A percentile compares a stretch with the other conserved stretches of the same genome.
These are phyloP conservation scores for Saitozyma sp. DNA, from an alignment of 768 basidiomycete species.

Conservation along the genomic window DNA sequence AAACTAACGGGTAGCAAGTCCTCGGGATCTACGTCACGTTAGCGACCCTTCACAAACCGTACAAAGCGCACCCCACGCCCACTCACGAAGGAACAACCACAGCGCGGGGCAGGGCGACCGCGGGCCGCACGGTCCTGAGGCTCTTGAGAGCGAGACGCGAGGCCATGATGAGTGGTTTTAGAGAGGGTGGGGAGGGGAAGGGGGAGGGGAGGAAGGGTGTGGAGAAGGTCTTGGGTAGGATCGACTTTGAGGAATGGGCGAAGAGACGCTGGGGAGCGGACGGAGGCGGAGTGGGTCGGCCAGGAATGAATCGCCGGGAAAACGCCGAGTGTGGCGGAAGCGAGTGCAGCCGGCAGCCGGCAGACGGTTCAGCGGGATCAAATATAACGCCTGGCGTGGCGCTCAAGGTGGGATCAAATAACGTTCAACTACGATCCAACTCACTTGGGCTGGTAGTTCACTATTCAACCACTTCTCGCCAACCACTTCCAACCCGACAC, in stretches of 20 bases:
- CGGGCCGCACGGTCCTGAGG: slow-evolving; percentile 30
- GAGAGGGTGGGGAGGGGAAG: slow-evolving; percentile 5
- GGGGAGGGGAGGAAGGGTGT: slow-evolving; percentile 1
- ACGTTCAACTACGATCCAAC: neutral
- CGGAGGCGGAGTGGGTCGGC: no score
- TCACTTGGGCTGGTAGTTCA: neutral
- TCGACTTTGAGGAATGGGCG: no score
- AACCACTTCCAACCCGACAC: neutral
- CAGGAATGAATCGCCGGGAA: neutral
- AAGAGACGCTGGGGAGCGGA: slow-evolving; percentile 8
- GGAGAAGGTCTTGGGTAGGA: no score
- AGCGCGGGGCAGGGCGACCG: slow-evolving; percentile 19
- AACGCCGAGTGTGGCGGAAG: slow-evolving; percentile 17
- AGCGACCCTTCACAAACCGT: neutral
- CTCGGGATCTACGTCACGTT: slow-evolving; percentile 9
- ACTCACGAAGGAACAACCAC: slow-evolving; percentile 27
- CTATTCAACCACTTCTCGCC: neutral
- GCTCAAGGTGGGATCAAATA: no score
- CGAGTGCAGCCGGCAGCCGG: neutral
- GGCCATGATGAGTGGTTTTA: slow-evolving; percentile 34
- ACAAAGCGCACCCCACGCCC: neutral
- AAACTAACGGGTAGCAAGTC: slow-evolving; percentile 26
- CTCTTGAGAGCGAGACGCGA: slow-evolving; percentile 44
- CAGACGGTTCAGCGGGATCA: neutral
- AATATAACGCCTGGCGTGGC: neutral